Conservation (phyloP, 1,284 basidiomycete species). For the Tilletia walkeri region DNA sequence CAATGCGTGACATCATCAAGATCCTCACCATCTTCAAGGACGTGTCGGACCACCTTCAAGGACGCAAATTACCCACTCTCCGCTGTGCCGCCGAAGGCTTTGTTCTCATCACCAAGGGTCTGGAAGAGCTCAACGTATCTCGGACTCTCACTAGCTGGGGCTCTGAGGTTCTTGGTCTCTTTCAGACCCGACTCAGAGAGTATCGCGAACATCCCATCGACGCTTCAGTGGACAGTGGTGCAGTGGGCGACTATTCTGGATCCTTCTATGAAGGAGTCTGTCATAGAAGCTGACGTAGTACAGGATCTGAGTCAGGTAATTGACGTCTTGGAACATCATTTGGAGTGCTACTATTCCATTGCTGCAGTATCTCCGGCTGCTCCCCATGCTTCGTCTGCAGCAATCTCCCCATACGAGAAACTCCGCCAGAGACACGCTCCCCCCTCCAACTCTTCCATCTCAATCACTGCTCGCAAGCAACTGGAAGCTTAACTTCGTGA, state of each 20-base stretch:
- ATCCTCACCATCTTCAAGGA: neutral
- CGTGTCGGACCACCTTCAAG: neutral
- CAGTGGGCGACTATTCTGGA: neutral
- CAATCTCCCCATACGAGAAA: neutral
- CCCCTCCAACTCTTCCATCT: neutral
- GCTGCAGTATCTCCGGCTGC: no score
- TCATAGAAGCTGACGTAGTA: neutral
- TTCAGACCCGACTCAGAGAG: neutral
- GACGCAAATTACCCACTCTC: neutral
- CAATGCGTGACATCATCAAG: neutral
- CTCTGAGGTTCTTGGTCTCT: neutral
- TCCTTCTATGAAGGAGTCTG: neutral
- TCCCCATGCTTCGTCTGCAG: neutral
- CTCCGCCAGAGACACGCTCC: neutral
- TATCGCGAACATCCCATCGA: neutral
- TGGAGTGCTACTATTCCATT: neutral
- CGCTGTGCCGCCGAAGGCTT: neutral
- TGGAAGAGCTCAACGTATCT: neutral
- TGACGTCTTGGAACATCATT: neutral
- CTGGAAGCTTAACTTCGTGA: neutral
- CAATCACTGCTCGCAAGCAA: neutral
- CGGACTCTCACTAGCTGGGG: neutral
- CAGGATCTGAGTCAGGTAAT: neutral
- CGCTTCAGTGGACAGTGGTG: neutral
- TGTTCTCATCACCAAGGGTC: neutral